Conservation (phyloP, 2,329 filamentous ascomycete genomes). For the Penicillium sp. region DNA sequence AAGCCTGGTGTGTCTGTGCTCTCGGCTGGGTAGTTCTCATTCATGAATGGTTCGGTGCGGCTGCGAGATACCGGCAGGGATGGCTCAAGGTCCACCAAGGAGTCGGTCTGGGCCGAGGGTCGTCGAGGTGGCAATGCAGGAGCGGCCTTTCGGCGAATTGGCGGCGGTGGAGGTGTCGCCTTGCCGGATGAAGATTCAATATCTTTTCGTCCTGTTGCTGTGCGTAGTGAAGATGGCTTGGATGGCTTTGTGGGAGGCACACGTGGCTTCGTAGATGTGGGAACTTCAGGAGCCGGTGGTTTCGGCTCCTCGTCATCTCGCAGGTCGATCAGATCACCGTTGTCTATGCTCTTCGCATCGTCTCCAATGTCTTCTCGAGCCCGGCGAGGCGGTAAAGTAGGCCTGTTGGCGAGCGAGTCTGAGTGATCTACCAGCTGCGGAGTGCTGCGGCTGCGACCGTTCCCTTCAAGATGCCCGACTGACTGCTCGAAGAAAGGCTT, state of each 20-base stretch:
- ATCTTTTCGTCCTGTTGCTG: conserved; percentile 27
- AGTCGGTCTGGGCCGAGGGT: conserved; percentile 16
- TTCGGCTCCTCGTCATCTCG: conserved; percentile 28
- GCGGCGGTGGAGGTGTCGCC: conserved; percentile 7
- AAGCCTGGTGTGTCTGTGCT: background rate
- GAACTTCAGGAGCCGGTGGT: conserved; percentile 9
- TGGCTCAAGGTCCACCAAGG: conserved; percentile 14
- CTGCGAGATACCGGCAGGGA: conserved; percentile 24
- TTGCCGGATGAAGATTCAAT: background rate
- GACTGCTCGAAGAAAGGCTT: conserved; percentile 73
- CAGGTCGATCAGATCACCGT: conserved; percentile 39
- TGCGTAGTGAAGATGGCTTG: conserved; percentile 42
- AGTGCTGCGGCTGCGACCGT: conserved; percentile 23
- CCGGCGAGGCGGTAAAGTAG: conserved; percentile 39
- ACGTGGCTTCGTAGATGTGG: conserved; percentile 19
- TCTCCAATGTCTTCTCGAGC: conserved; percentile 16
- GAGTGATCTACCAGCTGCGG: conserved; percentile 25
- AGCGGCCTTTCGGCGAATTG: conserved; percentile 31
- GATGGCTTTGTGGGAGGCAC: conserved; percentile 41
- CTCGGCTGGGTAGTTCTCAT: conserved; percentile 1
- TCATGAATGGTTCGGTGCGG: conserved; percentile 18
- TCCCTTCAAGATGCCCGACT: conserved; percentile 32
- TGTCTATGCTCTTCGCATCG: conserved; percentile 25
- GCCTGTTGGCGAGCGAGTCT: conserved; percentile 30
- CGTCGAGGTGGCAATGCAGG: conserved; percentile 39